Evolutionary conservation across 2,329 filamentous ascomycete species (phyloP).

Genomic region (Sclerotinia subarctica): DNA sequence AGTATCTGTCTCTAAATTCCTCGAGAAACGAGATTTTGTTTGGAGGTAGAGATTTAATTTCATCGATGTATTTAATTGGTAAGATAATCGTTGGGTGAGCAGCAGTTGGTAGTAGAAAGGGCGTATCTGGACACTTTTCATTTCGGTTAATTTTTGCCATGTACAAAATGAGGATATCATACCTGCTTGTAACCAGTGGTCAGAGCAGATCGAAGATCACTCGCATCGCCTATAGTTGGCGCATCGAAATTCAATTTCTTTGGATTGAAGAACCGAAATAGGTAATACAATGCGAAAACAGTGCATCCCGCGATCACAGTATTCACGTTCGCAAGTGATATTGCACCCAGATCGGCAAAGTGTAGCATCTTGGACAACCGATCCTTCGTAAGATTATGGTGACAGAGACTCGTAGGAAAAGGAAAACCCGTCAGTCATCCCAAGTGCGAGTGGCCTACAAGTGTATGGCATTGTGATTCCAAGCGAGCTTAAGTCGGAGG

Average conservation of each 20-base stretch:
- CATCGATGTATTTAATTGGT: conserved; percentile 12
- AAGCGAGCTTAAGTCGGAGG: too few relatives aligned
- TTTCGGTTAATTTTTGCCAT: not conserved
- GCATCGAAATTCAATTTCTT: conserved; percentile 6
- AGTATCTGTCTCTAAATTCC: conserved; percentile 12
- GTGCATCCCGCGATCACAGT: not conserved
- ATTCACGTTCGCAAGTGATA: not conserved
- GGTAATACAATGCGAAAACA: not conserved
- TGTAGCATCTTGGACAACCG: not conserved
- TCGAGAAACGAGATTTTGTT: conserved; percentile 13
- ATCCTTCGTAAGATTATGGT: not conserved
- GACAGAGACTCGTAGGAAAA: not conserved
- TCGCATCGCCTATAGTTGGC: not conserved
- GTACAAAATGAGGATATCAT: not conserved
- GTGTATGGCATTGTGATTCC: not conserved
- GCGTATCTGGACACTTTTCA: conserved; percentile 1
- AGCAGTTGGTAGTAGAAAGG: conserved; percentile 6
- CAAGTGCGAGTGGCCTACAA: not conserved
- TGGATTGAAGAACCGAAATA: not conserved
- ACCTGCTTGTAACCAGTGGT: conserved; percentile 7
- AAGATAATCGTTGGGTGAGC: conserved; percentile 7
- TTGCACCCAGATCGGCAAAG: not conserved
- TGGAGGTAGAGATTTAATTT: conserved; percentile 15
- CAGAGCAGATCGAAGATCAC: conserved; percentile 10
- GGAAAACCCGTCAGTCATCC: not conserved